Conservation (phyloP, 1,284 basidiomycete genomes). For the Trametes pubescens region DNA sequence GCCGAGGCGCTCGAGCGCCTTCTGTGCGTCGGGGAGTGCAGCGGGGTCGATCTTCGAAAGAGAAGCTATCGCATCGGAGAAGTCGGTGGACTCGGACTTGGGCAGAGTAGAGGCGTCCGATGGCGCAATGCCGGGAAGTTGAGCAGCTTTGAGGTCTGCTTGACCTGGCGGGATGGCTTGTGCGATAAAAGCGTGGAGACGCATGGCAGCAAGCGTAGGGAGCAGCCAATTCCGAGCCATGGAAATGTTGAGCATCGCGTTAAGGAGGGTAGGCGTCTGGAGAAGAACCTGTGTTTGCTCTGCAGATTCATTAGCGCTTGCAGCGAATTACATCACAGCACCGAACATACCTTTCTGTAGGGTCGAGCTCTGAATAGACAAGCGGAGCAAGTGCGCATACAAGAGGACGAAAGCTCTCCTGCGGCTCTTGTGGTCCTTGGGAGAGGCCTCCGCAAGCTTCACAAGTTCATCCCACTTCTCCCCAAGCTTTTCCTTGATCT, state of each 20-base stretch:
- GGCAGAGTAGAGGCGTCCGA: conserved; percentile 55
- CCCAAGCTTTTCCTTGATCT: conserved; percentile 58
- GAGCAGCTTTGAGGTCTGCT: conserved; percentile 60
- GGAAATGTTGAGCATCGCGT: conserved; percentile 85
- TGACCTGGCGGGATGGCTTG: conserved; percentile 83
- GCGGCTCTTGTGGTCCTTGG: conserved; percentile 45
- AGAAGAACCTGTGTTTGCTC: conserved; percentile 77
- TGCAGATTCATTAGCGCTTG: conserved; percentile 39
- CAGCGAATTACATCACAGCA: neutral
- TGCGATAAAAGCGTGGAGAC: conserved; percentile 83
- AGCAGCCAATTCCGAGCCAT: conserved; percentile 93
- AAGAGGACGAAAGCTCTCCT: conserved; percentile 76
- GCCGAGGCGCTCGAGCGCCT: conserved; percentile 80
- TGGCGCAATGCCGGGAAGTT: conserved; percentile 77
- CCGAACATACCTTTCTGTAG: conserved; percentile 66
- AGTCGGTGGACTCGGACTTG: conserved; percentile 63
- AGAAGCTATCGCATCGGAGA: conserved; percentile 50
- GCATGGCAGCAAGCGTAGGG: conserved; percentile 82
- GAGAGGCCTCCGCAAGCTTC: conserved; percentile 49
- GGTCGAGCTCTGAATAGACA: conserved; percentile 64
- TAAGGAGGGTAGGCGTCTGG: conserved; percentile 78
- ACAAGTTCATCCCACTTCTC: conserved; percentile 61
- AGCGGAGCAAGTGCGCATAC: conserved; percentile 87
- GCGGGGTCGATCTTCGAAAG: conserved; percentile 61
- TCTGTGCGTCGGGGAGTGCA: conserved; percentile 67